phyloP scores from a whole-genome alignment of 257 asterid genomes.

The Solanum infundibuliforme region DNA sequence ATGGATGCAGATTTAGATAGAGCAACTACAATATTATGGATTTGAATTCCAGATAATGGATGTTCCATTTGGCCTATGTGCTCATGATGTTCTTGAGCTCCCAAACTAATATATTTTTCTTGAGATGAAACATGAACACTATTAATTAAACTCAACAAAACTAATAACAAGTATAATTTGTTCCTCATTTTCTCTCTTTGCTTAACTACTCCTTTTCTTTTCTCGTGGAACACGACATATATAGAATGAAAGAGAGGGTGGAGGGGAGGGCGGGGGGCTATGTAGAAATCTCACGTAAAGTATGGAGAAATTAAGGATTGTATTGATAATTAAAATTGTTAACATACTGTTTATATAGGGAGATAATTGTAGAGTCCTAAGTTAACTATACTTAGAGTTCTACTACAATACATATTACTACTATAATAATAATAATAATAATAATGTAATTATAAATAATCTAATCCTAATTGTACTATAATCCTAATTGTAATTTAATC shows the following conservation, averaged over 20 bases:
- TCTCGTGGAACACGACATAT: background rate
- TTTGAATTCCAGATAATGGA: constrained; percentile 29
- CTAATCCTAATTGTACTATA: too few relatives aligned
- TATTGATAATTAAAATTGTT: too few relatives aligned
- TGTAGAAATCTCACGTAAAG: too few relatives aligned
- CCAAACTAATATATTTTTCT: background rate
- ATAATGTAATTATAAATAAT: too few relatives aligned
- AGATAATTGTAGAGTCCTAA: too few relatives aligned
- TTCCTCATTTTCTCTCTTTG: background rate
- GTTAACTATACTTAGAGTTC: too few relatives aligned
- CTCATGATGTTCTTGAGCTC: background rate
- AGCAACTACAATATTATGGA: constrained; percentile 24
- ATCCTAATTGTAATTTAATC: too few relatives aligned
- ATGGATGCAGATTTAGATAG: constrained; percentile 17
- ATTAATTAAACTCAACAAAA: background rate
- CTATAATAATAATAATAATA: too few relatives aligned
- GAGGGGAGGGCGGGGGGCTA: background rate
- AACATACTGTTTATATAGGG: too few relatives aligned
- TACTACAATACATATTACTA: too few relatives aligned
- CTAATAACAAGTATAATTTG: background rate
- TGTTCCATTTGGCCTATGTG: constrained; percentile 4
- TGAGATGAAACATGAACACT: background rate
- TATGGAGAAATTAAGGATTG: too few relatives aligned
- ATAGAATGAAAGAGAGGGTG: background rate
- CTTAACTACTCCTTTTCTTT: background rate